Evolutionary conservation across 306 rosid species (phyloP).

Genomic region (Betula pendula): DNA sequence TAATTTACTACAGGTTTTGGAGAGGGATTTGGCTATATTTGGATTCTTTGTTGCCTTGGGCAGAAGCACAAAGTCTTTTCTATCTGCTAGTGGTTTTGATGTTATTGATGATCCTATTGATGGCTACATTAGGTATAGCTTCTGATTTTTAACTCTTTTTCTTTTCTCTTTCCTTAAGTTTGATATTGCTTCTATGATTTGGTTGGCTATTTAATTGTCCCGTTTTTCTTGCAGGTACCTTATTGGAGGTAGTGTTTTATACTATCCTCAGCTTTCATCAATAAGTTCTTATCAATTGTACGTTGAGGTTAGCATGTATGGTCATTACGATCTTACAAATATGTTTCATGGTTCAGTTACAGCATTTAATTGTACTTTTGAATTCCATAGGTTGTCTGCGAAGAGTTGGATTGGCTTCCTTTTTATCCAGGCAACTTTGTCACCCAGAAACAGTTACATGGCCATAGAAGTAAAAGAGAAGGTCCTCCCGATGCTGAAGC

Average conservation of each 20-base stretch:
- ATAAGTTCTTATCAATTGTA: constrained; percentile 93
- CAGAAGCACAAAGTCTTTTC: constrained; percentile 73
- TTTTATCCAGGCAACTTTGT: constrained; percentile 74
- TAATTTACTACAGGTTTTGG: constrained; percentile 73
- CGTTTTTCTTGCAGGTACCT: constrained; percentile 66
- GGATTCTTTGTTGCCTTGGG: constrained; percentile 99
- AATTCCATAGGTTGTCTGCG: constrained; percentile 84
- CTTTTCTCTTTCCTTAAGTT: constrained; percentile 6
- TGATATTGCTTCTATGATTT: constrained; percentile 23
- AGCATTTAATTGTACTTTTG: constrained; percentile 29
- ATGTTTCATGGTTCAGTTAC: constrained; percentile 28
- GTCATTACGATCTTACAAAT: constrained; percentile 19
- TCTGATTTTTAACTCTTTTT: constrained; percentile 24
- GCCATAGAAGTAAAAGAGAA: constrained; percentile 64
- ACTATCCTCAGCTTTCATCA: constrained; percentile 95
- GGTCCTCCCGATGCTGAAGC: constrained; percentile 87
- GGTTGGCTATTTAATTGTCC: constrained; percentile 30
- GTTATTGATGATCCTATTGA: constrained; percentile 66
- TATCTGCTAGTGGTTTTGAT: constrained; percentile 75
- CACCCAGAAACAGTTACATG: constrained; percentile 52
- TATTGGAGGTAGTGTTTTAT: constrained; percentile 91
- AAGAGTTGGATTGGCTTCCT: constrained; percentile 98
- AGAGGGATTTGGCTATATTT: constrained; percentile 94
- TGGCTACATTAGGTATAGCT: constrained; percentile 74
- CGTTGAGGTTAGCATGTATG: constrained; percentile 78